Evolutionary conservation across 2,329 filamentous ascomycete genomes (phyloP), one percentile per base, ranked within the genome.

Genomic region (Fusarium pseudoanthophilum): DNA sequence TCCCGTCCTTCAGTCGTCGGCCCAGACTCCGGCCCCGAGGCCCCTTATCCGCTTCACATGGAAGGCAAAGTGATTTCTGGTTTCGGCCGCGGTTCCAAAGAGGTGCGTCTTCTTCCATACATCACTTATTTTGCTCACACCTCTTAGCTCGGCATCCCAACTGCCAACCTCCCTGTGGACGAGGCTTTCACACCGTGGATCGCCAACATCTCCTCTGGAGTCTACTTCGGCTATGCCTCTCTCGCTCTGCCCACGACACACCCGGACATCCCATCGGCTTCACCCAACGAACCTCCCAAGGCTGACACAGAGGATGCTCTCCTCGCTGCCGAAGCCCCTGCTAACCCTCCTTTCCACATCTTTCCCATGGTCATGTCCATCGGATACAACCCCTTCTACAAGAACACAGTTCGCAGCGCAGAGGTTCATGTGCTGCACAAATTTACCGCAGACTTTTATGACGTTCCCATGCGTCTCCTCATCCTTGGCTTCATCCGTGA

Each of bases 371-470:
- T 97, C 74, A 93, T 98, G 92, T 94, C 91, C 69, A 95, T 98
- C 75, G 96, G 96, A 49, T 98, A 95, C 88, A 99, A 98, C 83
- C 96, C 96, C 0, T 98, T 95, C 84, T 99, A 97, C 88, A 95
- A 95, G 81, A 98, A 99, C 87, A 91, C 88, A 9, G 90, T 93
- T 52, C 91, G 94, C 71, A 94, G 90, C 71, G 95, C 96, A 79
- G 95, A 97, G 87, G 95, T 97, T 64, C 95, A 97, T 84, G 89
- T 99, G 61, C 88, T 99, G 82, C 91, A 94, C 79, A 82, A 86
- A 48, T 97, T 98, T 81, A 82, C 84, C 4, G 84, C 87, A 43
- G 95, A 98, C 80, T 99, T 99, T 81, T 98, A 98, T 84, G 93
- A 89, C 71, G 89, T 88, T 10, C 89, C 90, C 75, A 92, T 98